A percentile compares a stretch with the other conserved stretches of the same genome.
Conservation (phyloP, 148 eudicot species). For the Polygonum aviculare region DNA sequence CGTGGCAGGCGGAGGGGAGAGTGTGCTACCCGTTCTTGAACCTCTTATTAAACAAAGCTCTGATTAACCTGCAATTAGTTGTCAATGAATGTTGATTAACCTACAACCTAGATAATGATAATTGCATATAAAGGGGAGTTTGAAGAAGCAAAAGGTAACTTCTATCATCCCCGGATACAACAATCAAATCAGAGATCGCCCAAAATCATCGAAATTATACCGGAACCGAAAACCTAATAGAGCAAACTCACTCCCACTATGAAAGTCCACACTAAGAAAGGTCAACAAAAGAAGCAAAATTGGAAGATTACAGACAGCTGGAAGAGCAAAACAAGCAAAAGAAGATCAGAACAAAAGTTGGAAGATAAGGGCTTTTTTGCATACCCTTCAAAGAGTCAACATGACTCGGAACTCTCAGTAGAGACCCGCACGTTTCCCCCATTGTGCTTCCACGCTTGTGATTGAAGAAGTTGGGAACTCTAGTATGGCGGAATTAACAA, state of each 20-base stretch:
- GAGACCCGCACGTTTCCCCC: background rate
- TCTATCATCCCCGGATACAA: background rate
- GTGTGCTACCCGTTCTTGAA: too few species aligned
- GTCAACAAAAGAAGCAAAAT: background rate
- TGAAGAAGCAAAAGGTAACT: background rate
- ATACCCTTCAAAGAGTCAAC: constrained; percentile 6
- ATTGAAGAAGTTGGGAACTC: background rate
- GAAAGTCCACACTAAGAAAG: background rate
- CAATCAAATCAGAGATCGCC: background rate
- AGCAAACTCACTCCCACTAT: constrained; percentile 5
- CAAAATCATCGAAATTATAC: background rate
- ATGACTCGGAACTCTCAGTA: background rate
- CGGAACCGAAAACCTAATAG: background rate
- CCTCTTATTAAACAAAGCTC: too few species aligned
- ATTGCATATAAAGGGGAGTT: background rate
- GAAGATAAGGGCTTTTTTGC: background rate
- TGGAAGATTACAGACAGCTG: background rate
- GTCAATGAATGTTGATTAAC: too few species aligned
- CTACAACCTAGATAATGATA: background rate
- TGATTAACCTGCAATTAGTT: too few species aligned
- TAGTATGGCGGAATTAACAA: background rate
- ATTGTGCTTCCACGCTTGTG: background rate
- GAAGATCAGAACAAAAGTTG: background rate
- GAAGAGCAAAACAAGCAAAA: background rate
- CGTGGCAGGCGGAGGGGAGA: too few species aligned